Conservation (phyloP, 768 basidiomycete species). For the Boletales sp. region DNA sequence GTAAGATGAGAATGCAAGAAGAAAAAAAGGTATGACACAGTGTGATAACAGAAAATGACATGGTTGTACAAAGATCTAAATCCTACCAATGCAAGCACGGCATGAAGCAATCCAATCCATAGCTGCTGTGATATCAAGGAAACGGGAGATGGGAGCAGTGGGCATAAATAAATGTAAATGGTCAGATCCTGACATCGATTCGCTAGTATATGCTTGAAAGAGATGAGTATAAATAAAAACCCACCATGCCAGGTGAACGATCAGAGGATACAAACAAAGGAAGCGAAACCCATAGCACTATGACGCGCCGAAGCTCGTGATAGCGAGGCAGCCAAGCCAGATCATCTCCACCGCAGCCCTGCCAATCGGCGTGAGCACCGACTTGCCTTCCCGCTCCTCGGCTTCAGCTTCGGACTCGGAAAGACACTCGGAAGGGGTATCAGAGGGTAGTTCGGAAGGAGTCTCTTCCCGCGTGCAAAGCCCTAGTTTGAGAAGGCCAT, state of each 20-base stretch:
- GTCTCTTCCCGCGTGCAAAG: constrained; percentile 42
- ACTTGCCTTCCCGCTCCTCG: constrained; percentile 40
- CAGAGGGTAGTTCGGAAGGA: constrained; percentile 3
- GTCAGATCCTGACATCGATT: not conserved
- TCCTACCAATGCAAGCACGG: constrained; percentile 21
- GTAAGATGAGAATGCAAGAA: constrained; percentile 11
- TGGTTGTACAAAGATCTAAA: constrained; percentile 19
- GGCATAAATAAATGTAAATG: constrained; percentile 1
- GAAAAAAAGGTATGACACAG: constrained; percentile 11
- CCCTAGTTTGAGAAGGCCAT: constrained; percentile 75
- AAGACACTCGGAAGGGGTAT: constrained; percentile 5
- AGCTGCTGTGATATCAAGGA: constrained; percentile 3
- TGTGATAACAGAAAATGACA: constrained; percentile 2
- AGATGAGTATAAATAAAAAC: constrained; percentile 1
- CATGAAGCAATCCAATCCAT: constrained; percentile 7
- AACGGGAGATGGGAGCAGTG: not conserved
- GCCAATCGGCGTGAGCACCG: constrained; percentile 43
- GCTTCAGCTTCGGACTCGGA: constrained; percentile 37
- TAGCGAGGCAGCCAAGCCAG: constrained; percentile 52
- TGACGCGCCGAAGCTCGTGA: constrained; percentile 39
- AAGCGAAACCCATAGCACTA: not conserved
- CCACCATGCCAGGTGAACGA: constrained; percentile 12
- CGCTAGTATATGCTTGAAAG: constrained; percentile 1
- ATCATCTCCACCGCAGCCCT: constrained; percentile 51
- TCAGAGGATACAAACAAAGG: not conserved